These are phyloP conservation scores for Leptographium wingfieldii DNA, from an alignment of 2,329 filamentous ascomycete species.

Conservation along the genomic window DNA sequence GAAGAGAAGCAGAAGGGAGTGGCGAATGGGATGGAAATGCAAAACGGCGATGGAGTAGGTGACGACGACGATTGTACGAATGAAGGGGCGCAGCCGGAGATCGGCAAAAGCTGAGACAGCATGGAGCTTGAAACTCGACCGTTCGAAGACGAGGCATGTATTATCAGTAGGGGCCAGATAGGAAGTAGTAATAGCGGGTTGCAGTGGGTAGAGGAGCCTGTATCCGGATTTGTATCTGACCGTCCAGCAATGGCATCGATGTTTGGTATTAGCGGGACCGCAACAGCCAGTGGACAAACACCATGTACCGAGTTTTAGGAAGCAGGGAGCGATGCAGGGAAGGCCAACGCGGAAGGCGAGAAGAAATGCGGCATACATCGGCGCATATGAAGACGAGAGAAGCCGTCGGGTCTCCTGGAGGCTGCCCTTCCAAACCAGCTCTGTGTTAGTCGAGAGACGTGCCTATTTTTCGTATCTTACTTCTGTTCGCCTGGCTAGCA, in stretches of 20 bases:
- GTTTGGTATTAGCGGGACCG: not conserved
- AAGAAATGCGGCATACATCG: not conserved
- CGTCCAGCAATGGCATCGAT: not conserved
- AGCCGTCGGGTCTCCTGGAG: not conserved
- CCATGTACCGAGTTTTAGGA: not conserved
- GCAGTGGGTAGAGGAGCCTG: not conserved
- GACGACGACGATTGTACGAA: slow-evolving; percentile 11
- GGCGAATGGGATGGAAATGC: not conserved
- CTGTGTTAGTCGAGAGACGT: not conserved
- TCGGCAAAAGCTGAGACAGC: slow-evolving; percentile 28
- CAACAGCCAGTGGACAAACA: not conserved
- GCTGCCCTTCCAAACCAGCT: not conserved
- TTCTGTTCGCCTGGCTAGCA: not conserved
- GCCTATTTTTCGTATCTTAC: not conserved
- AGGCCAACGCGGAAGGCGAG: not conserved
- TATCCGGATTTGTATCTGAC: not conserved
- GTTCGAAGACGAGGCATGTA: not conserved
- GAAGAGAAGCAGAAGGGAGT: not conserved
- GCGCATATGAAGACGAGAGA: not conserved
- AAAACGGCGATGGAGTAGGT: not conserved
- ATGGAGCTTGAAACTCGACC: slow-evolving; percentile 25
- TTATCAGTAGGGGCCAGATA: not conserved
- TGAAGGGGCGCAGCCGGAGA: slow-evolving; percentile 21
- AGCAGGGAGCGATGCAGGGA: not conserved
- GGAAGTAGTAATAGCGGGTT: not conserved